phyloP scores from a whole-genome alignment of 192 early-diverging fungal genomes.

The Backusella westeae region DNA sequence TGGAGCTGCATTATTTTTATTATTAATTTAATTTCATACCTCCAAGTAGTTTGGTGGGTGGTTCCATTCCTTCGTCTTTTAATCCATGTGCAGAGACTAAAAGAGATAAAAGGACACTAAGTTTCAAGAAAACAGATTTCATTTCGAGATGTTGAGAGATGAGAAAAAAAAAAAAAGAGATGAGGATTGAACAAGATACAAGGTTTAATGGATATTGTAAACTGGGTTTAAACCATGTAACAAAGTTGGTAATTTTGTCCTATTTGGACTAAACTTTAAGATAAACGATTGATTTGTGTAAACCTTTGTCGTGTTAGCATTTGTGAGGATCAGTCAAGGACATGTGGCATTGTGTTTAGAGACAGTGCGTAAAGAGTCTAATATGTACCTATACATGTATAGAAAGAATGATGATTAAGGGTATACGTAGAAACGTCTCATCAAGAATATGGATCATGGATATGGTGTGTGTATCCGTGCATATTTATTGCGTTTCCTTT shows the following conservation, averaged over 20 bases:
- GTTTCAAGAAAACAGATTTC: not conserved
- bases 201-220: not conserved
- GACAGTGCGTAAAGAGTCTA: too few species aligned
- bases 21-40: not conserved
- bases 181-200: not conserved
- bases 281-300: not conserved
- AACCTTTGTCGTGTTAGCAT: not conserved
- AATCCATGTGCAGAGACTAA: not conserved
- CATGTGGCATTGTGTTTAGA: not conserved
- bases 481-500: too few species aligned
- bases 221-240: not conserved
- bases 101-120: not conserved
- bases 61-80: not conserved
- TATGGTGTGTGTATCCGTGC: too few species aligned
- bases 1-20: not conserved
- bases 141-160: conserved; percentile 2
- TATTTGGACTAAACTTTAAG: not conserved
- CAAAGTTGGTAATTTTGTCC: conserved; percentile 5
- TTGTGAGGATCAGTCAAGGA: not conserved
- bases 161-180: not conserved
- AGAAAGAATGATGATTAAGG: too few species aligned
- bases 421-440: too few species aligned
- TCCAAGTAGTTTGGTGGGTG: conserved; percentile 18
- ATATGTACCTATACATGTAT: too few species aligned
- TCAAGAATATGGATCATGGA: too few species aligned